These are phyloP conservation scores for Xanthoparmelia taractica DNA, from an alignment of 495 filamentous ascomycete genomes.

Conservation along the genomic window DNA sequence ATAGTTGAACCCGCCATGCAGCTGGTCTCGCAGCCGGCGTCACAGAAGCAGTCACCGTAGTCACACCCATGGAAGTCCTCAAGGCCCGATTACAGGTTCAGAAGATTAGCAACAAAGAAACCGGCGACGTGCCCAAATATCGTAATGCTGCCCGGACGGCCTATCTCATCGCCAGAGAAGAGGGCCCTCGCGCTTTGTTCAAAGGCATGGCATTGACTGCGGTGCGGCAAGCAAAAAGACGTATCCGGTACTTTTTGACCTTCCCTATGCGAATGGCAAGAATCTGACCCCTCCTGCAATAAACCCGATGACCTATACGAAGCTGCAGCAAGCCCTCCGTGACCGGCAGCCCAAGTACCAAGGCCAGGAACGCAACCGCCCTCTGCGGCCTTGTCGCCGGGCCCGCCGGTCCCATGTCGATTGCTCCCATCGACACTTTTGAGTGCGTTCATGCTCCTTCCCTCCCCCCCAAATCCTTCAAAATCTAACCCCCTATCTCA, in stretches of 20 bases:
- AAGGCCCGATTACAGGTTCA: neutral
- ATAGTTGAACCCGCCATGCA: neutral
- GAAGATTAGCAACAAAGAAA: neutral
- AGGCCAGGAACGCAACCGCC: neutral
- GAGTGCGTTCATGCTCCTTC: neutral
- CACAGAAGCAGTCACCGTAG: neutral
- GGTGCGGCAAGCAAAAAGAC: neutral
- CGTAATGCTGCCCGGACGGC: neutral
- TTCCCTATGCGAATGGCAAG: neutral
- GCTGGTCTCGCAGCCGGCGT: neutral
- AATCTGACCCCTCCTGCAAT: neutral
- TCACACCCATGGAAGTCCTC: neutral
- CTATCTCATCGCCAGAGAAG: neutral
- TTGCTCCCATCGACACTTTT: neutral
- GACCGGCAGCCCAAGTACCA: neutral
- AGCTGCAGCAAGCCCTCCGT: neutral
- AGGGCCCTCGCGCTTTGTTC: neutral
- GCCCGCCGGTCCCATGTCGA: neutral
- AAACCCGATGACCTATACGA: neutral
- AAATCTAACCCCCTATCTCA: too few species aligned
- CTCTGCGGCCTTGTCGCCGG: neutral
- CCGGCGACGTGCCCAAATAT: neutral
- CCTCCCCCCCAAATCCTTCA: neutral
- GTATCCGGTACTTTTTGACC: neutral
- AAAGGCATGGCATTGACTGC: neutral